Evolutionary conservation across 306 rosid genomes (phyloP).

Genomic region (Malus asiatica): DNA sequence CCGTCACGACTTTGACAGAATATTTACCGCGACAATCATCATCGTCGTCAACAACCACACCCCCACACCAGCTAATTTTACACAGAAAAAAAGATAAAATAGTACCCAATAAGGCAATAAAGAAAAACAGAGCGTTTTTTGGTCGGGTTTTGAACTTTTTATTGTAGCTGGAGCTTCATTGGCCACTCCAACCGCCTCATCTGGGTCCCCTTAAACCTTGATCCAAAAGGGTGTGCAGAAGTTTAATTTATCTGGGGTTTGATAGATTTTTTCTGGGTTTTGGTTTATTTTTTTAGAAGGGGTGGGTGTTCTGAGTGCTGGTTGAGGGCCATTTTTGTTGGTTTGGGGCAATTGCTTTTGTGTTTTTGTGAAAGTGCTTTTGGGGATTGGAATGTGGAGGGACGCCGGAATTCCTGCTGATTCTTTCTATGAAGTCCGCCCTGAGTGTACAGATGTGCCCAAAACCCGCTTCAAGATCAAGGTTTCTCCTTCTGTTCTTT

Average conservation of each 20-base stretch:
- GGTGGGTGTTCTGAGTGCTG: slow-evolving; percentile 19
- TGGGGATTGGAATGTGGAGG: slow-evolving; percentile 72
- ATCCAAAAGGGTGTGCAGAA: slow-evolving; percentile 14
- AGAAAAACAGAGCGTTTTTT: neutral
- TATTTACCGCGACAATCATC: slow-evolving; percentile 2
- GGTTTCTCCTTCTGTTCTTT: slow-evolving; percentile 26
- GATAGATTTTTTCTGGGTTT: slow-evolving; percentile 29
- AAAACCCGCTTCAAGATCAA: slow-evolving; percentile 77
- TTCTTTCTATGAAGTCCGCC: slow-evolving; percentile 86
- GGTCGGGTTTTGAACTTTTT: slow-evolving; percentile 5
- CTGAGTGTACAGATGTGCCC: slow-evolving; percentile 92
- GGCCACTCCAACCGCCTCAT: slow-evolving; percentile 28
- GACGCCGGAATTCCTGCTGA: slow-evolving; percentile 79
- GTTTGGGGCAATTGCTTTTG: neutral
- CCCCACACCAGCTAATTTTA: neutral
- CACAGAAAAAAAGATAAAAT: neutral
- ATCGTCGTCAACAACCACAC: neutral
- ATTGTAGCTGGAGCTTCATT: slow-evolving; percentile 22
- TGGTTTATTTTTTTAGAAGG: slow-evolving; percentile 30
- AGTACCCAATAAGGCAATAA: neutral
- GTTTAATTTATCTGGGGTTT: slow-evolving; percentile 27
- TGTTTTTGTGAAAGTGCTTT: slow-evolving; percentile 2
- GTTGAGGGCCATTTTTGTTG: neutral
- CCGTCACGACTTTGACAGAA: slow-evolving; percentile 20
- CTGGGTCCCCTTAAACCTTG: slow-evolving; percentile 39